Conservation (phyloP, 2,329 filamentous ascomycete genomes). For the Pseudogymnoascus sp. region DNA sequence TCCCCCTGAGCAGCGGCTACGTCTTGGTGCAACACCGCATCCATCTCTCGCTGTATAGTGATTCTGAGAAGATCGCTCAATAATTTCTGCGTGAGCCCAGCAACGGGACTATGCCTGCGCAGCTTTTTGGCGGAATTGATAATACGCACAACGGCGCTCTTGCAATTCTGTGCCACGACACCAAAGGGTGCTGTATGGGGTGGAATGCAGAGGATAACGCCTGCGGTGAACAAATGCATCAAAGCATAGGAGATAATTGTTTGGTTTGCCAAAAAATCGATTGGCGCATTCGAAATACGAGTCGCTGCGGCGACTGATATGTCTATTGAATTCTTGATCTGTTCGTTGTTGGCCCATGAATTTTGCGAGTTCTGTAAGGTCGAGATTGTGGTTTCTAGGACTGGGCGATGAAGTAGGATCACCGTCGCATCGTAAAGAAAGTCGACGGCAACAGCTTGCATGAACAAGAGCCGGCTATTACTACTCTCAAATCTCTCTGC, state of each 20-base stretch:
- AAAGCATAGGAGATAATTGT: constrained; percentile 10
- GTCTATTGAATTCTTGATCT: constrained; percentile 15
- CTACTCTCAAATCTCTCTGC: not conserved
- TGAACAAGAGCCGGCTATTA: constrained; percentile 8
- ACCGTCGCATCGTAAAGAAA: constrained; percentile 19
- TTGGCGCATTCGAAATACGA: constrained; percentile 24
- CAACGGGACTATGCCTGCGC: not conserved
- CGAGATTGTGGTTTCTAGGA: constrained; percentile 19
- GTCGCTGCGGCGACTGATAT: constrained; percentile 25
- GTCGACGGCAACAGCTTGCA: constrained; percentile 17
- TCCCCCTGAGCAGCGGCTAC: not conserved
- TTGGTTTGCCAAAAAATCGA: constrained; percentile 23
- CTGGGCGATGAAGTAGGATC: constrained; percentile 21
- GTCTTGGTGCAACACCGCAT: not conserved
- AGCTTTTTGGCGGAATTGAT: constrained; percentile 14
- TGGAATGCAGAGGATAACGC: constrained; percentile 24
- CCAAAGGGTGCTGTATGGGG: constrained; percentile 26
- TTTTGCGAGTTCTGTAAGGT: not conserved
- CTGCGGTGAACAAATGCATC: not conserved
- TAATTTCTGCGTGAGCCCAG: not conserved
- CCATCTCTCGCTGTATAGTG: not conserved
- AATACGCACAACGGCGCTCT: constrained; percentile 25
- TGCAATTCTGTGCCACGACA: constrained; percentile 23
- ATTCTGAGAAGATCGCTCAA: not conserved
- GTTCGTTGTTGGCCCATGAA: not conserved